Percentiles rank a stretch among this genome's conserved stretches.
phyloP scores from a whole-genome alignment of 805 yeast species.

The Candida railenensis region DNA sequence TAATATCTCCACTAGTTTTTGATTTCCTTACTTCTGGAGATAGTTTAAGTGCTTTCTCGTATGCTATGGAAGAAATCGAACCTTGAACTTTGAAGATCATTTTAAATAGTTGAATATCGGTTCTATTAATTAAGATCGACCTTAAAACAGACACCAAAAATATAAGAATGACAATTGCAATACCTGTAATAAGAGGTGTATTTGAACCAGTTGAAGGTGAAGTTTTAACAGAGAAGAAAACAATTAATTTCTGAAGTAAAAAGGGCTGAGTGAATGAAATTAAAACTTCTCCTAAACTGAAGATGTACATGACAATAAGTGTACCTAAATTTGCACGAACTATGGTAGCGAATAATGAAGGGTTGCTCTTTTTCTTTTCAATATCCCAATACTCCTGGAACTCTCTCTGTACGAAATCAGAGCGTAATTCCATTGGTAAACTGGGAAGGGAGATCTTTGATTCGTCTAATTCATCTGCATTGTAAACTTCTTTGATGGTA shows the following conservation, averaged over 20 bases:
- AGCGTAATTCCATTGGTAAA: not conserved
- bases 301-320: conserved; percentile 6
- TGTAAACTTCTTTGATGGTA: conserved; percentile 11
- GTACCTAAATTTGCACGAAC: not conserved
- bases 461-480: conserved; percentile 12
- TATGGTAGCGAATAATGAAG: not conserved
- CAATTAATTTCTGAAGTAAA: conserved; percentile 27
- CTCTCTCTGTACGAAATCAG: not conserved
- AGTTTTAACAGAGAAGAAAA: conserved; percentile 18
- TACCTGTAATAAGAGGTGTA: conserved; percentile 28
- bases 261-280: conserved; percentile 27
- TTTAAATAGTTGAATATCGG: conserved; percentile 12
- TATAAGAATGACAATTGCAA: conserved; percentile 21
- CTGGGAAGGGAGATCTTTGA: conserved; percentile 9
- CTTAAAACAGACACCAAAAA: conserved; percentile 24
- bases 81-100: conserved; percentile 17
- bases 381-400: not conserved
- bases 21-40: conserved; percentile 31
- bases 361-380: not conserved
- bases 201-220: conserved; percentile 7
- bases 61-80: conserved; percentile 23
- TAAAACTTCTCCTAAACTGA: conserved; percentile 22
- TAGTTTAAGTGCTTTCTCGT: conserved; percentile 26
- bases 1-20: conserved; percentile 33
- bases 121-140: conserved; percentile 22